These are phyloP conservation scores for Penicillium macrosclerotiorum DNA, from an alignment of 495 filamentous ascomycete genomes.

Conservation along the genomic window DNA sequence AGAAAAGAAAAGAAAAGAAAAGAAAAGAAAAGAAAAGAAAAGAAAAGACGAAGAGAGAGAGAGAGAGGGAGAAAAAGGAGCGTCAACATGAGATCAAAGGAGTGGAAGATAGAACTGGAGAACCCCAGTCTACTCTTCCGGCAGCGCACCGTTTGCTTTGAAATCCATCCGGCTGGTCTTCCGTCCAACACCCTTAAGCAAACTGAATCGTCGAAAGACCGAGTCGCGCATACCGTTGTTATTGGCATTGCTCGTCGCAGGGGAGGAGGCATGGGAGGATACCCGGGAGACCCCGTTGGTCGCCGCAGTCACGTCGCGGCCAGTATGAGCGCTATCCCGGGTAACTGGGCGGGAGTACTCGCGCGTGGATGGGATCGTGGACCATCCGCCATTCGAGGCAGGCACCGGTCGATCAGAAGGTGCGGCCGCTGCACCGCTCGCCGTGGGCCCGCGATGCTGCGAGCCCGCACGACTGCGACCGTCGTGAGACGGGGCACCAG, in stretches of 20 bases:
- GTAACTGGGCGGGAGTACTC: conserved; percentile 41
- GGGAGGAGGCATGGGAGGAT: background rate
- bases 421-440: conserved; percentile 11
- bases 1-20: background rate
- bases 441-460: conserved; percentile 25
- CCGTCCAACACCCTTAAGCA: conserved; percentile 44
- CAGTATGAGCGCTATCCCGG: conserved; percentile 25
- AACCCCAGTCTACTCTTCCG: conserved; percentile 36
- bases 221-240: conserved; percentile 40
- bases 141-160: conserved; percentile 30
- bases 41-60: conserved; percentile 4
- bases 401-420: conserved; percentile 22
- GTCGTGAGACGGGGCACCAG: conserved; percentile 32
- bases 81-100: conserved; percentile 4
- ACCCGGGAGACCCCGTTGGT: conserved; percentile 5
- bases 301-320: conserved; percentile 9
- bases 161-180: conserved; percentile 48
- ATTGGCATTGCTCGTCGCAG: background rate
- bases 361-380: conserved; percentile 36
- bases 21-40: conserved; percentile 10
- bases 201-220: conserved; percentile 47
- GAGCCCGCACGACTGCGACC: conserved; percentile 32
- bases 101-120: conserved; percentile 11
- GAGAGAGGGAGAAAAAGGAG: conserved; percentile 9
- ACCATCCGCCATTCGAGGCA: conserved; percentile 36